phyloP scores from a whole-genome alignment of 2,329 filamentous ascomycete genomes.

The Fusarium mangiferae region DNA sequence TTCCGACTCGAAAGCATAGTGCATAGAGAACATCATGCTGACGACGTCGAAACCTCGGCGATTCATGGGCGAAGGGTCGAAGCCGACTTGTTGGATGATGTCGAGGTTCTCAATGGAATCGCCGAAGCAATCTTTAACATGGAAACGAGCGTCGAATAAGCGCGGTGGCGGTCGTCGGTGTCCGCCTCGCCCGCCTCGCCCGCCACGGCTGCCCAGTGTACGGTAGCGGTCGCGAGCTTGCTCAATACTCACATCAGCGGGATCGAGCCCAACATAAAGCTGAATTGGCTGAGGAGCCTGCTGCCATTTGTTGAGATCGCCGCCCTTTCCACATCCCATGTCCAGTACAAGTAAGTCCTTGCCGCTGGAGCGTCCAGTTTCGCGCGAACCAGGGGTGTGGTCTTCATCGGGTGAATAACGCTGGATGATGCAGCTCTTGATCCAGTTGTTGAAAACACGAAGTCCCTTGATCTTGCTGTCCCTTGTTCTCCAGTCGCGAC shows the following conservation, averaged over 20 bases:
- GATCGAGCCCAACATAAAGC: conserved; percentile 93
- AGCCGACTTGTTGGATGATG: conserved; percentile 87
- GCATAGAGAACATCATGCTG: conserved; percentile 99
- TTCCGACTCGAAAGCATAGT: conserved; percentile 97
- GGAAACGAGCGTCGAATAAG: conserved; percentile 87
- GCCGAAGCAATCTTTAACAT: conserved; percentile 91
- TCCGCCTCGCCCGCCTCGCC: conserved; percentile 64
- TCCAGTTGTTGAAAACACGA: conserved; percentile 97
- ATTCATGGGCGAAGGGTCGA: conserved; percentile 78
- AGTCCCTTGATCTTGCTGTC: conserved; percentile 96
- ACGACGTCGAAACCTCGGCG: conserved; percentile 93
- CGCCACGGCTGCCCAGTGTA: conserved; percentile 72
- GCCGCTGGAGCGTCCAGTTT: conserved; percentile 60
- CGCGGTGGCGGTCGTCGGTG: conserved; percentile 61
- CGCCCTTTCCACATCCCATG: conserved; percentile 96
- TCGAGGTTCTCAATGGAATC: conserved; percentile 83
- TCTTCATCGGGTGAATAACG: conserved; percentile 90
- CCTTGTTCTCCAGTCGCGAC: conserved; percentile 92
- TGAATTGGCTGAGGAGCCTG: conserved; percentile 90
- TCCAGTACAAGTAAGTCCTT: conserved; percentile 85
- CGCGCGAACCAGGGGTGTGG: conserved; percentile 69
- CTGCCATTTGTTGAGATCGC: conserved; percentile 96
- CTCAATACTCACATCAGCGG: conserved; percentile 89
- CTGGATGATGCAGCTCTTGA: conserved; percentile 97
- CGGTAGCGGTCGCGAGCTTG: conserved; percentile 88